phyloP scores from a whole-genome alignment of 2,329 filamentous ascomycete species.

The Clarireedia sp. region DNA sequence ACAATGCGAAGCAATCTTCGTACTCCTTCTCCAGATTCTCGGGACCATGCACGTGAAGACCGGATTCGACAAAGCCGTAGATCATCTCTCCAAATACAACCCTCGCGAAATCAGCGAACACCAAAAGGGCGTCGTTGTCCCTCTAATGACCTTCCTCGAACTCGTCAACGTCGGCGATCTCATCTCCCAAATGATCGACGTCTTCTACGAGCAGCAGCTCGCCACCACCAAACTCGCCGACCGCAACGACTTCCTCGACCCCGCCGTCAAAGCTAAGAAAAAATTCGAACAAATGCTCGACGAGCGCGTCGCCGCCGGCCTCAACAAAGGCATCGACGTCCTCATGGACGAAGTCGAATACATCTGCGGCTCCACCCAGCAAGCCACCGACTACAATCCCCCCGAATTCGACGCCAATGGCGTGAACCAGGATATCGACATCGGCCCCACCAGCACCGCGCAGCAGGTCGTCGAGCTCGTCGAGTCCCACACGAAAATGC shows the following conservation, averaged over 20 bases:
- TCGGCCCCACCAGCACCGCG: constrained; percentile 73
- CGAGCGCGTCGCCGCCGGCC: constrained; percentile 86
- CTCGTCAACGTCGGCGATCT: constrained; percentile 96
- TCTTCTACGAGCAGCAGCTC: constrained; percentile 96
- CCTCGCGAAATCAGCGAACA: constrained; percentile 72
- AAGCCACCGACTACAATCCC: constrained; percentile 86
- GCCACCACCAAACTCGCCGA: constrained; percentile 75
- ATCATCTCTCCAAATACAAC: constrained; percentile 84
- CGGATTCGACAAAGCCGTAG: constrained; percentile 90
- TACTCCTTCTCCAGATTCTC: constrained; percentile 72
- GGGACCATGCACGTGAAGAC: constrained; percentile 80
- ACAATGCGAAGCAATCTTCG: constrained; percentile 85
- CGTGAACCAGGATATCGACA: constrained; percentile 37
- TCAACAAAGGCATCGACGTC: constrained; percentile 97
- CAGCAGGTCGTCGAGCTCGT: constrained; percentile 76
- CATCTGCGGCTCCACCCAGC: constrained; percentile 80
- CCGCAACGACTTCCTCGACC: constrained; percentile 88
- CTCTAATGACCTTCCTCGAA: constrained; percentile 91
- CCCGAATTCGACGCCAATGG: constrained; percentile 25
- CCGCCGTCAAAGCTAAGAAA: constrained; percentile 90
- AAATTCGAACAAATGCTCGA: constrained; percentile 98
- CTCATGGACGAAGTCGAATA: constrained; percentile 98
- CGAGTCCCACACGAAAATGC: constrained; percentile 82
- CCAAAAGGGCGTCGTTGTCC: constrained; percentile 70
- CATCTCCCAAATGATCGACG: constrained; percentile 97